Percentiles rank a stretch among this genome's conserved stretches.
These are phyloP conservation scores for Myriosclerotinia duriaeana DNA, from an alignment of 2,329 filamentous ascomycete species.

Conservation along the genomic window DNA sequence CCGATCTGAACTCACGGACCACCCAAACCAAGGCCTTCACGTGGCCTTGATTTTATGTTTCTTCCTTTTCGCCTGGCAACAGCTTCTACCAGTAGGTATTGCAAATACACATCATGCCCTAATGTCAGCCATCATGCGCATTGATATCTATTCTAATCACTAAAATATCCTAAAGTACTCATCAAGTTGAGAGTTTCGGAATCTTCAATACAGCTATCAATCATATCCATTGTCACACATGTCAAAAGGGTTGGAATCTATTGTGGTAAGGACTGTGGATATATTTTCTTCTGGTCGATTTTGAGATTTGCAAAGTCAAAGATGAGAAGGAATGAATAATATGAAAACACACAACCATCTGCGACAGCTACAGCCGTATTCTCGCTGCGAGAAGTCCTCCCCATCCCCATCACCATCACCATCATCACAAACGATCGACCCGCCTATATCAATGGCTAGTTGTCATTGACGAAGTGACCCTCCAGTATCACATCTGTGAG, in stretches of 20 bases:
- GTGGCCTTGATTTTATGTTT: too few relatives aligned
- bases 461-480: background rate
- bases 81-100: too few relatives aligned
- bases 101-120: too few relatives aligned
- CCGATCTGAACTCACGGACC: too few relatives aligned
- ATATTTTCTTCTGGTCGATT: constrained; percentile 11
- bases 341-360: background rate
- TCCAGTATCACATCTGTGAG: background rate
- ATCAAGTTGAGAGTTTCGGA: too few relatives aligned
- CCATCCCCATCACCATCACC: background rate
- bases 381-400: background rate
- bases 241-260: background rate
- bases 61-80: too few relatives aligned
- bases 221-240: background rate
- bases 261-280: constrained; percentile 9
- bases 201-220: background rate
- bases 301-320: background rate
- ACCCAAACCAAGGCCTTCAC: too few relatives aligned
- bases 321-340: background rate
- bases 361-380: background rate
- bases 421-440: background rate
- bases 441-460: background rate
- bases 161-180: too few relatives aligned
- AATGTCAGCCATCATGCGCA: too few relatives aligned
- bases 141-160: too few relatives aligned